Percentiles rank a stretch among this genome's conserved stretches.
Evolutionary conservation across 495 filamentous ascomycete genomes (phyloP).

Genomic region (Talaromyces adpressus): DNA sequence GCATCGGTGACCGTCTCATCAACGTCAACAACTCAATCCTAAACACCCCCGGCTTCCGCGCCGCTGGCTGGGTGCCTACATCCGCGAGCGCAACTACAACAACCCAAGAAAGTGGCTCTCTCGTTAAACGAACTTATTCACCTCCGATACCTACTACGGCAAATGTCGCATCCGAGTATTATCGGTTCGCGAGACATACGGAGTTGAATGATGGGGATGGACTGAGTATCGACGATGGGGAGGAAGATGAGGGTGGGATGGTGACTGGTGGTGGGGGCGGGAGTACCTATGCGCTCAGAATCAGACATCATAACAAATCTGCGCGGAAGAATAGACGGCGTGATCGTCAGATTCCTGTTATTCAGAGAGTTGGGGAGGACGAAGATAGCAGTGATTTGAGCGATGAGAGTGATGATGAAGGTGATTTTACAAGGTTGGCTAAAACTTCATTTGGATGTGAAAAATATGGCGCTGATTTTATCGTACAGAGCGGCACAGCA

Average conservation of each 20-base stretch:
- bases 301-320: slow-evolving; percentile 44
- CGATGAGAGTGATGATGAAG: slow-evolving; percentile 92
- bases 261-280: slow-evolving; percentile 68
- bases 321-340: slow-evolving; percentile 38
- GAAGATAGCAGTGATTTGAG: slow-evolving; percentile 96
- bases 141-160: slow-evolving; percentile 87
- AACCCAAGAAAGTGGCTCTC: slow-evolving; percentile 35
- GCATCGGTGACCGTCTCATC: slow-evolving; percentile 91
- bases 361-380: slow-evolving; percentile 67
- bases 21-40: slow-evolving; percentile 84
- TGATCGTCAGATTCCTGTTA: slow-evolving; percentile 40
- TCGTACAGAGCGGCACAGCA: slow-evolving; percentile 56
- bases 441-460: background rate
- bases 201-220: slow-evolving; percentile 19
- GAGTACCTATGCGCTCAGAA: slow-evolving; percentile 66
- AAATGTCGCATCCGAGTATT: slow-evolving; percentile 75
- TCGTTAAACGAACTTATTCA: slow-evolving; percentile 87
- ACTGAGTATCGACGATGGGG: slow-evolving; percentile 54
- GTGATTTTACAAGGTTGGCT: slow-evolving; percentile 45
- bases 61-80: slow-evolving; percentile 83
- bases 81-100: slow-evolving; percentile 33
- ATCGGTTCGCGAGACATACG: slow-evolving; percentile 29
- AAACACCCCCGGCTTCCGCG: slow-evolving; percentile 91
- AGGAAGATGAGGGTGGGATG: slow-evolving; percentile 76
- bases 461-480: background rate